Conservation (phyloP, 495 filamentous ascomycete genomes). For the Trichodelitschia bisporula region DNA sequence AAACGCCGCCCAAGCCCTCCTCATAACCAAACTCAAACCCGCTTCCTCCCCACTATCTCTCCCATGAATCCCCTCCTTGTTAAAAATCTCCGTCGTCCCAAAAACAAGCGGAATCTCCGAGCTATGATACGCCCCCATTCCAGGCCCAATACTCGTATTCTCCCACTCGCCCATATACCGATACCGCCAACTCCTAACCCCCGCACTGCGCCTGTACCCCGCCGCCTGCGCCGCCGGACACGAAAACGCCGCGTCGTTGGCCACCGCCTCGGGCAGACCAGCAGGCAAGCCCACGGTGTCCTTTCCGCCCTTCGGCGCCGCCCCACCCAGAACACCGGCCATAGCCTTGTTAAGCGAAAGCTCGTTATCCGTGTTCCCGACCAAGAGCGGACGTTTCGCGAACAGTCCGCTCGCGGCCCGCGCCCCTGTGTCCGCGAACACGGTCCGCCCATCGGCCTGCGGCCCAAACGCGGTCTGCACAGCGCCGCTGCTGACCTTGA, state of each 20-base stretch:
- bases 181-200: not conserved
- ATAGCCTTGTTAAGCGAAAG: not conserved
- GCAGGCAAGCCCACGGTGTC: not conserved
- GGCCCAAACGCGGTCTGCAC: not conserved
- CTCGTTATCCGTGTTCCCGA: not conserved
- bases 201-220: not conserved
- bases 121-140: not conserved
- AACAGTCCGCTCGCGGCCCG: not conserved
- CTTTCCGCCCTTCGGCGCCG: not conserved
- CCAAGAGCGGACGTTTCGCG: not conserved
- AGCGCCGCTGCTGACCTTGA: not conserved
- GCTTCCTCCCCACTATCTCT: not conserved
- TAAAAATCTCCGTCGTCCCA: not conserved
- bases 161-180: not conserved
- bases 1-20: not conserved
- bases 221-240: not conserved
- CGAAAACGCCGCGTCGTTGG: not conserved
- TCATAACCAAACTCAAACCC: not conserved
- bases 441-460: not conserved
- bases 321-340: not conserved
- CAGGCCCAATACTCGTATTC: not conserved
- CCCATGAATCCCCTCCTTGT: not conserved
- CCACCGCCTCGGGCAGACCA: not conserved
- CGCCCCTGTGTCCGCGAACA: not conserved
- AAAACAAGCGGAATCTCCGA: not conserved